phyloP scores from a whole-genome alignment of 768 basidiomycete species.

The Pholiota molesta region DNA sequence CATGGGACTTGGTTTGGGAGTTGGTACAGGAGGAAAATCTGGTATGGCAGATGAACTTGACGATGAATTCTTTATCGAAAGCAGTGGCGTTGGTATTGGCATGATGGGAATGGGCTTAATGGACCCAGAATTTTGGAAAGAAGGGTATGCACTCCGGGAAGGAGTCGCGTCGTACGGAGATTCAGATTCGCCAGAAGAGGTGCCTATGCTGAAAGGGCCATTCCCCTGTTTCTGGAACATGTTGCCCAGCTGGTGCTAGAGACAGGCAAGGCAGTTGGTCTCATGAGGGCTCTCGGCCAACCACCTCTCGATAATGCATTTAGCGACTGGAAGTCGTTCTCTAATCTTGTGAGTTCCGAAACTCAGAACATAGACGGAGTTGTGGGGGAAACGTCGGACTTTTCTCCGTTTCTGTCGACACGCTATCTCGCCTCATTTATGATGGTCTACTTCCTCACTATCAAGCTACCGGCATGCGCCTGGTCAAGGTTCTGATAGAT shows the following conservation, averaged over 20 bases:
- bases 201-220: conserved; percentile 28
- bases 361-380: conserved; percentile 4
- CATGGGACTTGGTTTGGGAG: conserved; percentile 53
- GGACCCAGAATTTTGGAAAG: conserved; percentile 81
- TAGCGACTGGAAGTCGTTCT: conserved; percentile 46
- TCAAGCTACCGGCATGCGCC: conserved; percentile 46
- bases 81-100: conserved; percentile 59
- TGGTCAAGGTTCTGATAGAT: conserved; percentile 62
- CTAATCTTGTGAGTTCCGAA: conserved; percentile 38
- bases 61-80: conserved; percentile 83
- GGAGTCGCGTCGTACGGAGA: conserved; percentile 24
- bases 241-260: conserved; percentile 61
- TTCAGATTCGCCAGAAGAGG: conserved; percentile 26
- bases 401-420: conserved; percentile 61
- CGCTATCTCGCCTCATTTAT: conserved; percentile 61
- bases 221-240: conserved; percentile 66
- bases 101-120: conserved; percentile 51
- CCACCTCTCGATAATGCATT: conserved; percentile 29
- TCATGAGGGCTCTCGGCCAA: conserved; percentile 64
- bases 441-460: conserved; percentile 66
- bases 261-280: conserved; percentile 77
- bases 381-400: conserved; percentile 22
- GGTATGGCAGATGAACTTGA: conserved; percentile 46
- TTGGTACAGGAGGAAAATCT: conserved; percentile 24
- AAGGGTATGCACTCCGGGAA: conserved; percentile 65